Base-by-base conservation (phyloP, 1,284 basidiomycete species). In the Moesziomyces parantarcticus region DNA sequence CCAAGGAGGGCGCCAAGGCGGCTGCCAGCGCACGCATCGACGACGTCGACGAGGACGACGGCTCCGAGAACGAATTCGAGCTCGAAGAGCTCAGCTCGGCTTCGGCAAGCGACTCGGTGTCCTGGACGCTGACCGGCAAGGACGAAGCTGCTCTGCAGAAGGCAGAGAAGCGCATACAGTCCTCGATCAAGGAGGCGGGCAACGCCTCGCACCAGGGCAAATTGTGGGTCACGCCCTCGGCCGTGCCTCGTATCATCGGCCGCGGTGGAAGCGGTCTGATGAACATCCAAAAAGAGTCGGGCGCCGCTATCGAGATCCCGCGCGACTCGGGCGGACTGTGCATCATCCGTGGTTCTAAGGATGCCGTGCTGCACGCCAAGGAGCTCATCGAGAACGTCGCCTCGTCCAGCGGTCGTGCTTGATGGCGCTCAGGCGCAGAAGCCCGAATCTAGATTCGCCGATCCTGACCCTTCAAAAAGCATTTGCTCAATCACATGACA, bases 51-150 rank as follows among this genome's bases (percentile, higher is more conserved):
- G 58, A 64, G 22, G 73, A 61, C 3, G 67, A 63, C 29, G 50
- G n/a, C 43, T 34, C 26, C 18, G 62, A 60, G 55, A 61, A 72
- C 52, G 75, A 75, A 42, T 69, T 70, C 29, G 59, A 75, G 58
- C 56, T 78, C 25, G 74, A 73, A 43, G 65, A 67, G 58, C 66
- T 74, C 23, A 51, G 60, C 20, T 49, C 57, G 7, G 34, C 50
- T 5, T 55, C 50, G 26, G 58, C 26, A 39, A 68, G 49, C 50
- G 71, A 64, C n/a, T 46, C 32, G 20, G 66, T 79, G 22, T 53
- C 59, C 46, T 81, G 79, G 79, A 72, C 65, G n/a, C 65, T 81
- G 54, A 76, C 64, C 22, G 76, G 71, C 26, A 76, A 70, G 50
- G 67, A 75, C 39, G 59, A 61, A 32, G 63, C 43, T n/a, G 63